phyloP scores from a whole-genome alignment of 2,329 filamentous ascomycete species.

The Trichoderma semiorbis region DNA sequence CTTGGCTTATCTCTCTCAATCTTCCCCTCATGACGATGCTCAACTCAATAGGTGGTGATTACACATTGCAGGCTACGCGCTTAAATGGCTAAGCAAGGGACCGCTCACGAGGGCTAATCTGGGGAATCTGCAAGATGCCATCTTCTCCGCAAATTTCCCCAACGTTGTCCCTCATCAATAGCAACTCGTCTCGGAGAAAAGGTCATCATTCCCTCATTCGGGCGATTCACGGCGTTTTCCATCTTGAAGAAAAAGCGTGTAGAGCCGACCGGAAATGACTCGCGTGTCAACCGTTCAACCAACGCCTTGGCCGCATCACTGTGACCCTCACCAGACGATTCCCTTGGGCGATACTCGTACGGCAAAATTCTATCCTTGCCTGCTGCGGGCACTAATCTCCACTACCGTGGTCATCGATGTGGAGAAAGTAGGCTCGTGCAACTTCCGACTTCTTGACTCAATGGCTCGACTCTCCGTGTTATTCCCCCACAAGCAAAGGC shows the following conservation, averaged over 20 bases:
- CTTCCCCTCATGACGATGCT: background rate
- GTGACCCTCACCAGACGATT: background rate
- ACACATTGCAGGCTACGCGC: background rate
- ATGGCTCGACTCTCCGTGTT: background rate
- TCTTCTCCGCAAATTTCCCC: background rate
- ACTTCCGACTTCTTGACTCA: constrained; percentile 1
- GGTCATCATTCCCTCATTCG: background rate
- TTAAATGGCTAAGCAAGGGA: background rate
- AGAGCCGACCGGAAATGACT: background rate
- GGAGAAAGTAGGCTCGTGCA: constrained; percentile 5
- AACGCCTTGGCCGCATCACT: constrained; percentile 4
- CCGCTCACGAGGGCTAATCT: background rate
- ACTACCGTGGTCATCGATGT: constrained; percentile 4
- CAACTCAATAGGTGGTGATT: background rate
- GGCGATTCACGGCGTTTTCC: background rate
- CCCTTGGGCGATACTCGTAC: background rate
- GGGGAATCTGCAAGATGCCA: background rate
- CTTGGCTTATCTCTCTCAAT: background rate
- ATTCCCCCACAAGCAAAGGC: constrained; percentile 6
- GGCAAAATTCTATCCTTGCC: background rate
- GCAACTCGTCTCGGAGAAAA: background rate
- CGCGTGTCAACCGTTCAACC: background rate
- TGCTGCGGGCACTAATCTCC: background rate
- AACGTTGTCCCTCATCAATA: background rate
- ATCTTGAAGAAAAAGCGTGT: constrained; percentile 23